These are phyloP conservation scores for Phytophthora syringae DNA, from an alignment of 352 stramenopile genomes.

Conservation along the genomic window DNA sequence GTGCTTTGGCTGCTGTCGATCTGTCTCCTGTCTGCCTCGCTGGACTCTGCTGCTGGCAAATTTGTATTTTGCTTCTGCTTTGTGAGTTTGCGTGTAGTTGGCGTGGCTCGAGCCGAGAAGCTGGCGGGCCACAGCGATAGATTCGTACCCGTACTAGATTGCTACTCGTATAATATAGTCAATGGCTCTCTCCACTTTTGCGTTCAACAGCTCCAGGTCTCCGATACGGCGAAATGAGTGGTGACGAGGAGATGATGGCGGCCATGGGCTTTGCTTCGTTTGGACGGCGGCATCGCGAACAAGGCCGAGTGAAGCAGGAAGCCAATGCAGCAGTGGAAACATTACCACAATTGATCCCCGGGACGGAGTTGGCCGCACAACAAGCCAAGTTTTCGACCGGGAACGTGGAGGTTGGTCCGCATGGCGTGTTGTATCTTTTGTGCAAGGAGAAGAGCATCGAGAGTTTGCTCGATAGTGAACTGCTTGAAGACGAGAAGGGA, in stretches of 20 bases:
- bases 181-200: constrained; percentile 27
- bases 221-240: constrained; percentile 31
- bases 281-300: constrained; percentile 33
- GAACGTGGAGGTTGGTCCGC: constrained; percentile 19
- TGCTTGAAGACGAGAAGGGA: constrained; percentile 1
- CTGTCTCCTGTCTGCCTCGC: constrained; percentile 18
- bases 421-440: constrained; percentile 47
- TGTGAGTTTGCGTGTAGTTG: constrained; percentile 43
- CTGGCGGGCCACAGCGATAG: constrained; percentile 39
- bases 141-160: no score
- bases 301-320: not conserved
- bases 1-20: constrained; percentile 15
- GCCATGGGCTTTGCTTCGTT: constrained; percentile 77
- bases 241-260: constrained; percentile 42
- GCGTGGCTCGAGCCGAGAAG: constrained; percentile 25
- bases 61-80: constrained; percentile 41
- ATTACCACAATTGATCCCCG: constrained; percentile 43
- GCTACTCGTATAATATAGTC: constrained; percentile 60
- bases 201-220: not conserved
- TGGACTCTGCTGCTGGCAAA: constrained; percentile 29
- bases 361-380: constrained; percentile 40
- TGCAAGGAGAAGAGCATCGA: constrained; percentile 6
- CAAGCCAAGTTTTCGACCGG: not conserved
- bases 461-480: constrained; percentile 5
- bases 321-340: not conserved